Base-by-base conservation (phyloP, 2,329 filamentous ascomycete genomes). In the Atkinsonella hypoxylon region DNA sequence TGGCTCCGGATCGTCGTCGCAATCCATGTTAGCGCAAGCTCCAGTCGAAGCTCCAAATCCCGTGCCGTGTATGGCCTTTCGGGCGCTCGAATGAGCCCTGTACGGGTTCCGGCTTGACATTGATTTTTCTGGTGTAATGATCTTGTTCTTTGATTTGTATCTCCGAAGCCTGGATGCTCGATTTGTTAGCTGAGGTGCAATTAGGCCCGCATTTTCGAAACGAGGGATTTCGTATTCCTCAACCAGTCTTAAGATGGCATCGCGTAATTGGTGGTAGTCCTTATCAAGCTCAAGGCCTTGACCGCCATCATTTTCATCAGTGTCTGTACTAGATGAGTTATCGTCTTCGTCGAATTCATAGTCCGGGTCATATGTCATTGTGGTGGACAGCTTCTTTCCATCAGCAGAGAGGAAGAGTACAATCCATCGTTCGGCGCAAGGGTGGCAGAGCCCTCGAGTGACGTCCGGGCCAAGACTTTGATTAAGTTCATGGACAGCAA, bases 221-320 rank as follows among this genome's bases (percentile, higher is more conserved):
- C 84, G 81, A 0, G 85, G 83, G 42, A 89, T 86, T 59, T 93
- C 87, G 54, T 85, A 90, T 55, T 94, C 87, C 59, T 89, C 80
- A 1, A 93, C 85, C 4, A 94, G 73, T 62, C 85, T 89, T 53
- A 89, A 69, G 49, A 94, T 87, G 0, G 87, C 87, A 53, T 89
- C 83, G 52, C 90, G 83, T 4, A 94, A 69, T 55, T 87, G 84
- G 61, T 89, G 85, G 57, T 90, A 89, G 60, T 89, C 86, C 58
- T 85, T 87, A 63, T 87, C 82, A 3, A 89, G 71, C 48, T 87
- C 85, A 0, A 78, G 73, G 2, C 73, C 70, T 43, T 78, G 75
- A 6, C 77, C 75, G 17, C 76, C 74, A 4, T 85, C 82, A 42
- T 84, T 80, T 30, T 82, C 75, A 5, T 75, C 76, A 26, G 80